Evolutionary conservation across 2,329 filamentous ascomycete genomes (phyloP).

Genomic region (Hawksworthiomyces lignivorus): DNA sequence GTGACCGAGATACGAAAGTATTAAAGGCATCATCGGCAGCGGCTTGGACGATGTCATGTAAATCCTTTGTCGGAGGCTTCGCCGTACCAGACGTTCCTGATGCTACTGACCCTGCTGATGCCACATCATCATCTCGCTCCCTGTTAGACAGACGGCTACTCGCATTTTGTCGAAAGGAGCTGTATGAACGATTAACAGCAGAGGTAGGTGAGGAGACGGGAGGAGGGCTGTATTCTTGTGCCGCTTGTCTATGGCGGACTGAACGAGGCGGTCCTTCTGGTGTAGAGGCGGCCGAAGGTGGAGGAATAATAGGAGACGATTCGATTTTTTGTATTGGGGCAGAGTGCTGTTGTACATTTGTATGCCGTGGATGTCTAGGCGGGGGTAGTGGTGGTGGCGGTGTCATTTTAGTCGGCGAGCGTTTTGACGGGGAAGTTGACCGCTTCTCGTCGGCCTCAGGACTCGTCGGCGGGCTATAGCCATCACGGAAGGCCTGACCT

Average conservation of each 20-base stretch:
- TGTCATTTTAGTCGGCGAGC: constrained; percentile 4
- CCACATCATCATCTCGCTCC: constrained; percentile 12
- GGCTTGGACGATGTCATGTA: constrained; percentile 34
- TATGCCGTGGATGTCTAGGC: constrained; percentile 8
- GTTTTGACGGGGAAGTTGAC: not conserved
- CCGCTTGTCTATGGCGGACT: constrained; percentile 8
- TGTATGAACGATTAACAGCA: constrained; percentile 19
- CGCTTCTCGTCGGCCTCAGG: constrained; percentile 15
- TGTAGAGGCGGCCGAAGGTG: constrained; percentile 3
- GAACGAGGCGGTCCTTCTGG: constrained; percentile 12
- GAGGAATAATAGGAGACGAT: constrained; percentile 6
- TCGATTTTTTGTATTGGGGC: constrained; percentile 3
- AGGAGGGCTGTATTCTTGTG: constrained; percentile 33
- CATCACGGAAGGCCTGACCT: constrained; percentile 40
- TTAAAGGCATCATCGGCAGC: constrained; percentile 59
- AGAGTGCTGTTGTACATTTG: not conserved
- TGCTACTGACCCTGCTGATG: not conserved
- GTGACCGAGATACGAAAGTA: constrained; percentile 63
- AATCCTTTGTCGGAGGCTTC: constrained; percentile 25
- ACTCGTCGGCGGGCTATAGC: constrained; percentile 21
- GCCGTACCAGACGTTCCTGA: no score
- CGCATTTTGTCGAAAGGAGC: constrained; percentile 18
- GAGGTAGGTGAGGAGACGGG: constrained; percentile 20
- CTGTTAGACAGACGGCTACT: constrained; percentile 19
- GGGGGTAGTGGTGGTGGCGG: constrained; percentile 8